phyloP scores from a whole-genome alignment of 495 filamentous ascomycete genomes.

The Talaromyces nanjingensis region DNA sequence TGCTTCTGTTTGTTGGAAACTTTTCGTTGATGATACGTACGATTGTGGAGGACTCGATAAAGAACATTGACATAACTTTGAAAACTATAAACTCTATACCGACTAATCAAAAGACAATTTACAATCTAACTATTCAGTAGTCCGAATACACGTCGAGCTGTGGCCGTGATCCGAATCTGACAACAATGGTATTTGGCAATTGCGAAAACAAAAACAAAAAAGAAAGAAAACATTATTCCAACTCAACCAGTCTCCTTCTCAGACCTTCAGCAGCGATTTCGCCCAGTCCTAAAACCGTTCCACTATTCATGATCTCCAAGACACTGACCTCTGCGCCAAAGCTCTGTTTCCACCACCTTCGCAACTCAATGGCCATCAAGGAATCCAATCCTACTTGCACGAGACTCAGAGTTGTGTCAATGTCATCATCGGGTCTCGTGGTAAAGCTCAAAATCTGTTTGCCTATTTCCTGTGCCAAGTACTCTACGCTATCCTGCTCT shows the following conservation, averaged over 20 bases:
- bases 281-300: slow-evolving; percentile 21
- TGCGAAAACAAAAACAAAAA: no score
- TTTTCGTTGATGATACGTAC: neutral
- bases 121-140: no score
- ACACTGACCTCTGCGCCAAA: slow-evolving; percentile 23
- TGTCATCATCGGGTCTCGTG: slow-evolving; percentile 21
- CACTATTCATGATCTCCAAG: slow-evolving; percentile 30
- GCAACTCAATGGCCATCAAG: slow-evolving; percentile 32
- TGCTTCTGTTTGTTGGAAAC: neutral
- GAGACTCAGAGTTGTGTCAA: slow-evolving; percentile 19
- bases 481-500: slow-evolving; percentile 16
- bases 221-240: no score
- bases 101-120: no score
- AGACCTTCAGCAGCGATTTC: slow-evolving; percentile 14
- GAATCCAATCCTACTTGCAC: slow-evolving; percentile 30
- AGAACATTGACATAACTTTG: neutral
- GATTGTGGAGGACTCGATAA: neutral
- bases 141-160: no score
- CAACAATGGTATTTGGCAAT: no score
- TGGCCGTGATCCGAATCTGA: no score
- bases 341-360: slow-evolving; percentile 21
- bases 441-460: slow-evolving; percentile 26
- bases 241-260: neutral
- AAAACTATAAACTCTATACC: no score
- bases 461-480: slow-evolving; percentile 24